Evolutionary conservation across 192 early-diverging fungal genomes (phyloP), one percentile per base, ranked within the genome.

Genomic region (Cladochytrium replicatum): DNA sequence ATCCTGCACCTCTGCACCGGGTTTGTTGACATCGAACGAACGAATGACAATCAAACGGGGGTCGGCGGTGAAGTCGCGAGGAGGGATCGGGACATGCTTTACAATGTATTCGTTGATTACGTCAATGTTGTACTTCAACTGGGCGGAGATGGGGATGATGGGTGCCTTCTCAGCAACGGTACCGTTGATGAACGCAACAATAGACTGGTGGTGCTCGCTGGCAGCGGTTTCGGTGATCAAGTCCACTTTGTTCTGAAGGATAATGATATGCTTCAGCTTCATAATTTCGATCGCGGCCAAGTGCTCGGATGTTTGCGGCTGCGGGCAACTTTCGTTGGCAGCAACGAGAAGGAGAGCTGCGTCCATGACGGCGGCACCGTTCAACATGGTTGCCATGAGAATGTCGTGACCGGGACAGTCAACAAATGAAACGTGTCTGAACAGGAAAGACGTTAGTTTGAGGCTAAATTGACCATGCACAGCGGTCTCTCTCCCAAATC

Each of bases 381-480:
- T 94, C 52, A 99, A 75, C 95, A 99, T 97, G 49, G 92, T 96
- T 28, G 92, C 88, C 95, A 95, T 97, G 54, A 96, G 85, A 86
- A 97, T 88, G 72, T 99, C 95, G 88, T 99, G 93, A 34, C 95
- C 95, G 24, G 95, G 93, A 64, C 95, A 96, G 72, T 97, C 95
- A 39, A 97, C 93, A 72, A 99, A 99, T 5, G 89, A 93, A 17
- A 98, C 90, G 56, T 95, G 94, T 56, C 91, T 84, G 50, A 60
- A 13, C 8, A 43, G 13, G 29, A 29, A 24, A 41, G 37, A 17
- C 17, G 7, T 21, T 62, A 11, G 55, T 59, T 42, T 46, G 38
- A 27, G 41, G 6, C 41, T 2, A 31, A 38, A 17, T 29, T 19
- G 43, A 17, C 23, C 32, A 42, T 27, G 30, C 46, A 24, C 43